Conservation (phyloP, 73 alveolate genomes). For the Paramecium bursaria region DNA sequence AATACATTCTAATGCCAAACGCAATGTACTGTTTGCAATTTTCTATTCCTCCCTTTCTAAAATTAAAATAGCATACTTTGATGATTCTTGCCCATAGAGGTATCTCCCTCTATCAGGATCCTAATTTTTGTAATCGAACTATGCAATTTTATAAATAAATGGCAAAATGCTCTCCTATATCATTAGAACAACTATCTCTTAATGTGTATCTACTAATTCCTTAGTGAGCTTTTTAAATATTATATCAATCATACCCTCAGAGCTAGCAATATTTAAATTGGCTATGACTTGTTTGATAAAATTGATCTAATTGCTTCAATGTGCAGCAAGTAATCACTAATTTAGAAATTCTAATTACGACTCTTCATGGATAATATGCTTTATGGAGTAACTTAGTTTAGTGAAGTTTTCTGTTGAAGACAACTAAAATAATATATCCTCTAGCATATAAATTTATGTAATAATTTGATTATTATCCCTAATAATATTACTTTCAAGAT, state of each 20-base stretch:
- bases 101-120: background rate
- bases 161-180: background rate
- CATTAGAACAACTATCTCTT: background rate
- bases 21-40: background rate
- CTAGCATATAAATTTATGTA: background rate
- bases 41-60: background rate
- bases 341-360: background rate
- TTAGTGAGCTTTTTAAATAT: background rate
- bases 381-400: background rate
- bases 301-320: background rate
- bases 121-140: background rate
- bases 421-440: slow-evolving; percentile 1
- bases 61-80: background rate
- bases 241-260: background rate
- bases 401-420: slow-evolving; percentile 14
- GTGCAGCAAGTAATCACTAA: background rate
- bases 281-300: background rate
- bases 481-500: background rate
- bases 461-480: background rate
- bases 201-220: background rate
- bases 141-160: background rate
- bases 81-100: background rate
- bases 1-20: background rate
- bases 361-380: background rate
- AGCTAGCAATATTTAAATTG: background rate